Percentiles rank a stretch among this genome's conserved stretches.
These are phyloP conservation scores for Gnaphalium uliginosum DNA, from an alignment of 129 eudicot genomes.

Conservation along the genomic window DNA sequence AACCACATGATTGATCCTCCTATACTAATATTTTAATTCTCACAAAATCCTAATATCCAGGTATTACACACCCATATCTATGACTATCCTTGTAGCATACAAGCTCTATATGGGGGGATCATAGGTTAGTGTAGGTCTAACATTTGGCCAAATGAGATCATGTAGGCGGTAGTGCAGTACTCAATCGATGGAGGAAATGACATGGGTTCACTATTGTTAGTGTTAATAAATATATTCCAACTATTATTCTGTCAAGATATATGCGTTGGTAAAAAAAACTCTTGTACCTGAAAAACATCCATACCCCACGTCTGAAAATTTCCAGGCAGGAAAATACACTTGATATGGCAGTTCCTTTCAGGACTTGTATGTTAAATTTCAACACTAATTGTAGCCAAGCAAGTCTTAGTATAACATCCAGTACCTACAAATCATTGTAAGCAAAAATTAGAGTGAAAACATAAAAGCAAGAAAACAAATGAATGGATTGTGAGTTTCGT, in stretches of 20 bases:
- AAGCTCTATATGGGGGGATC: background rate
- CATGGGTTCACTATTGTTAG: background rate
- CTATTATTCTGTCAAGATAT: background rate
- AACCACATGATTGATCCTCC: too few relatives aligned
- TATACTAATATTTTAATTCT: background rate
- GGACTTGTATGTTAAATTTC: constrained; percentile 43
- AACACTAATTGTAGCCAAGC: constrained; percentile 77
- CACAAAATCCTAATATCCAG: background rate
- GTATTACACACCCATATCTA: background rate
- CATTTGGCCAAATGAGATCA: background rate
- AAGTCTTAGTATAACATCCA: constrained; percentile 60
- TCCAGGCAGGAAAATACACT: constrained; percentile 63
- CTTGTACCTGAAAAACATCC: constrained; percentile 89
- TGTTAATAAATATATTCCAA: background rate
- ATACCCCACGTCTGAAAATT: constrained; percentile 78
- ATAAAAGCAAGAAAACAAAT: background rate
- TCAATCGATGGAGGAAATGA: background rate
- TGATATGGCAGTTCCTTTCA: constrained; percentile 51
- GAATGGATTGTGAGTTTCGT: background rate
- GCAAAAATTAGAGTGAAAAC: background rate
- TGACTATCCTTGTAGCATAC: background rate
- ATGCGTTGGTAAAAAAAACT: background rate
- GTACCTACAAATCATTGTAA: constrained; percentile 44
- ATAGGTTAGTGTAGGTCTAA: background rate
- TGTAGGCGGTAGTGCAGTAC: background rate